Evolutionary conservation across 2,329 filamentous ascomycete genomes (phyloP), one percentile per base, ranked within the genome.

Genomic region (Pseudogymnoascus sp.): DNA sequence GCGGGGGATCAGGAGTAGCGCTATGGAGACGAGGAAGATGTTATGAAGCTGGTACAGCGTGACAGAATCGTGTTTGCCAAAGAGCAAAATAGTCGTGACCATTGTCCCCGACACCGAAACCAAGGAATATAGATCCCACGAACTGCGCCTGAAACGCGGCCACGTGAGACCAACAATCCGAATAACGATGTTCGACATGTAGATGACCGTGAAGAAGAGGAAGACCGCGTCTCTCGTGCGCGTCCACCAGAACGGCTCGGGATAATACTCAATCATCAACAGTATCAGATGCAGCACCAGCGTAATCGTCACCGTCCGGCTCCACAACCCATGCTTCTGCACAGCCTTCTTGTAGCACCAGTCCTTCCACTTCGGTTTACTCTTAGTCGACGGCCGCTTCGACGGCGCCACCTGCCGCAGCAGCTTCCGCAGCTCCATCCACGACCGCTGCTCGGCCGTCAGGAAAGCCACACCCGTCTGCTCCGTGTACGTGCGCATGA

Each of bases 401-500:
- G 95, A 97, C 3, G 95, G 95, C 3, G 93, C 93, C 10, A 99
- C 92, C 73, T 98, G 95, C 61, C 91, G 85, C 40, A 99, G 79
- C 24, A 97, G 81, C 76, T 99, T 99, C 63, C 95, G 85, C 68
- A 99, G 77, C 75, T 99, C 95, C 12, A 99, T 84, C 95, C 95
- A 99, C 0, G 93, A 96, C 69, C 95, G 88, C 74, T 99, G 95
- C 70, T 99, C 95, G 0, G 93, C 89, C 0, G 95, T 99, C 70
- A 99, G 79, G 74, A 93, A 99, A 2, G 95, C 95, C 46, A 99
- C 95, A 1, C 95, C 95, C 0, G 95, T 99, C 76, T 98, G 93
- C 76, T 99, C 95, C 0, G 95, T 99, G 76, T 99, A 99, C 75
- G 97, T 99, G 65, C 95, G 91, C 95, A 99, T 99, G 75, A 99